Conservation (phyloP, 2,329 filamentous ascomycete genomes). For the Diplodia scrobiculata region DNA sequence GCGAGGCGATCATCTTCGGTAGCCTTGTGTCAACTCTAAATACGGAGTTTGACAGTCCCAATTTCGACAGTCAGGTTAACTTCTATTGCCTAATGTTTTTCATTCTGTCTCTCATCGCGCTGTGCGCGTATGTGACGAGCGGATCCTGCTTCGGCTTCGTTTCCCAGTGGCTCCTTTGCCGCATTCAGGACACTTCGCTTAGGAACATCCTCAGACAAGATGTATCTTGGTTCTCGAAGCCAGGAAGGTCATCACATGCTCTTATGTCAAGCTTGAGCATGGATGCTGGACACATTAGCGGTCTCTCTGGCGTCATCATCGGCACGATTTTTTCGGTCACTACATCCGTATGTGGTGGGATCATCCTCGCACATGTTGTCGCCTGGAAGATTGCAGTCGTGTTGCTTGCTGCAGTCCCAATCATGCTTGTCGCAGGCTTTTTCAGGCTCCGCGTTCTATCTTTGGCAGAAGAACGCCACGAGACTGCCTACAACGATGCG, state of each 20-base stretch:
- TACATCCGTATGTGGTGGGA: slow-evolving; percentile 52
- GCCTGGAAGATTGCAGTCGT: slow-evolving; percentile 58
- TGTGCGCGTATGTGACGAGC: slow-evolving; percentile 49
- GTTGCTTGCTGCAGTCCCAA: slow-evolving; percentile 52
- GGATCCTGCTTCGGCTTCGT: slow-evolving; percentile 54
- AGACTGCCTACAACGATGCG: slow-evolving; percentile 65
- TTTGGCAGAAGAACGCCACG: slow-evolving; percentile 64
- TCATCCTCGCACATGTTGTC: slow-evolving; percentile 52
- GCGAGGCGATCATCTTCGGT: slow-evolving; percentile 61
- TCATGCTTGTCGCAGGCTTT: slow-evolving; percentile 53
- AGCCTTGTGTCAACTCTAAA: slow-evolving; percentile 56
- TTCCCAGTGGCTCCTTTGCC: slow-evolving; percentile 50
- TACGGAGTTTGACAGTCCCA: slow-evolving; percentile 42
- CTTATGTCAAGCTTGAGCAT: slow-evolving; percentile 53
- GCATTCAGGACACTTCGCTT: slow-evolving; percentile 52
- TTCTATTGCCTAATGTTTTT: slow-evolving; percentile 57
- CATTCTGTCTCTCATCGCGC: slow-evolving; percentile 55
- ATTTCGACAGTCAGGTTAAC: slow-evolving; percentile 41
- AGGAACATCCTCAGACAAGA: slow-evolving; percentile 59
- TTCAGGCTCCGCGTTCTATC: slow-evolving; percentile 54
- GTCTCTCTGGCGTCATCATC: slow-evolving; percentile 54
- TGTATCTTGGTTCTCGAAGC: slow-evolving; percentile 54
- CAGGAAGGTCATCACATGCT: slow-evolving; percentile 48
- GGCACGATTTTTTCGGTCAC: slow-evolving; percentile 55
- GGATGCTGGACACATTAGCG: slow-evolving; percentile 53